Evolutionary conservation across 177 flowering plant species (phyloP).

Genomic region (Telopea speciosissima): DNA sequence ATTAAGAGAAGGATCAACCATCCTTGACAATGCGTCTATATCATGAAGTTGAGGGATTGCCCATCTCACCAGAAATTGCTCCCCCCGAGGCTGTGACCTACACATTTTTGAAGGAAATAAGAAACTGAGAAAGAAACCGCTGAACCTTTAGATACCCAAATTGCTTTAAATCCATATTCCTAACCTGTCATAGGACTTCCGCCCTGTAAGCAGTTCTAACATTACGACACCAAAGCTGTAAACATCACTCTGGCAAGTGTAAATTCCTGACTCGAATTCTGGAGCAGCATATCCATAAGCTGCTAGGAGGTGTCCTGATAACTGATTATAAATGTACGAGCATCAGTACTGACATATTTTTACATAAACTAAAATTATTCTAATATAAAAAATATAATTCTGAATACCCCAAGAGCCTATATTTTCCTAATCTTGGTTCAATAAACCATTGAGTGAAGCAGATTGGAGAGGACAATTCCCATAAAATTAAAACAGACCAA

Average conservation of each 20-base stretch:
- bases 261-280: slow-evolving; percentile 76
- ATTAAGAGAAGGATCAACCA: slow-evolving; percentile 91
- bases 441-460: too few relatives aligned
- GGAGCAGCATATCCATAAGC: slow-evolving; percentile 87
- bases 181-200: slow-evolving; percentile 79
- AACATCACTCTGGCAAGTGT: slow-evolving; percentile 77
- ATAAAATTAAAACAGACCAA: too few relatives aligned
- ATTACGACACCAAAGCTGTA: slow-evolving; percentile 97
- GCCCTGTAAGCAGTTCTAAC: slow-evolving; percentile 90
- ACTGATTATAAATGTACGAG: slow-evolving; percentile 30
- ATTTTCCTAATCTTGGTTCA: too few relatives aligned
- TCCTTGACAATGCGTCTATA: slow-evolving; percentile 74
- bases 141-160: background rate
- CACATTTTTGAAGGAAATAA: slow-evolving; percentile 3
- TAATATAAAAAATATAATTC: too few relatives aligned
- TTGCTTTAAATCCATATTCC: too few relatives aligned
- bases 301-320: slow-evolving; percentile 66
- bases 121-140: background rate
- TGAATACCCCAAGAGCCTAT: too few relatives aligned
- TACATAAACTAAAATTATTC: background rate
- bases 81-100: slow-evolving; percentile 63
- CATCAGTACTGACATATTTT: background rate
- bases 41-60: slow-evolving; percentile 92
- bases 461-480: too few relatives aligned
- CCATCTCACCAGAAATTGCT: slow-evolving; percentile 86